Base-by-base conservation (phyloP, 2,329 filamentous ascomycete genomes). In the Lecanicillium sp. region DNA sequence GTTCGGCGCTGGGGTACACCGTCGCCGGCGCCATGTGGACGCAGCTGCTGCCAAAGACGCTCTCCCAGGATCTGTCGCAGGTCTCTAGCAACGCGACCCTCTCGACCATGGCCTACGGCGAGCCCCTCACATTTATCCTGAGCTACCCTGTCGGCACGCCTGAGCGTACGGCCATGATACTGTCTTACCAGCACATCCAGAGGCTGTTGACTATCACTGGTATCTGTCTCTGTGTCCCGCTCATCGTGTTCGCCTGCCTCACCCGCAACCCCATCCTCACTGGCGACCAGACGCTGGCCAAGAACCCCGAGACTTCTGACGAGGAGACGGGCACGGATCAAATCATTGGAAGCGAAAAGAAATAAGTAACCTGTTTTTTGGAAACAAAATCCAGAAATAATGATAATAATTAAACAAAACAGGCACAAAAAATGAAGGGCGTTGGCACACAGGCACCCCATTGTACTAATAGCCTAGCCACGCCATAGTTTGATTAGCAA, bases 21-120 rank as follows among this genome's bases (percentile, higher is more conserved):
- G 72, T 84, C 21, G 79, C 79, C 0, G 80, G 79, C 12, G 76
- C 78, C 17, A 73, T 84, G 52, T 84, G 79, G 79, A 77, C 75
- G 1, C 78, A 84, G 57, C 64, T 74, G 2, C 66, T 83, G 37
- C 78, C 75, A 3, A 2, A 6, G 19, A 12, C 79, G 78, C 54
- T 79, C 75, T n/a, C n/a, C n/a, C n/a, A 38, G 42, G 39, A 71
- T 76, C 55, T 62, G 72, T 11, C 78, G 80, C 48, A 58, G 19
- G 52, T 46, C 19, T 24, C 37, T 42, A 55, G 62, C 53, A 67
- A 71, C 53, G 50, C 54, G 2, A 68, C 66, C 1, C 55, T 70
- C 5, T 64, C 63, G 2, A 50, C 53, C 3, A 26, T 52, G 1
- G 60, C 60, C 2, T 71, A 70, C 48, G 55, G 33, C 15, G 53